A percentile compares a stretch with the other conserved stretches of the same genome.
phyloP scores from a whole-genome alignment of 176 grass and related monocot species.

The Bothriochloa decipiens region DNA sequence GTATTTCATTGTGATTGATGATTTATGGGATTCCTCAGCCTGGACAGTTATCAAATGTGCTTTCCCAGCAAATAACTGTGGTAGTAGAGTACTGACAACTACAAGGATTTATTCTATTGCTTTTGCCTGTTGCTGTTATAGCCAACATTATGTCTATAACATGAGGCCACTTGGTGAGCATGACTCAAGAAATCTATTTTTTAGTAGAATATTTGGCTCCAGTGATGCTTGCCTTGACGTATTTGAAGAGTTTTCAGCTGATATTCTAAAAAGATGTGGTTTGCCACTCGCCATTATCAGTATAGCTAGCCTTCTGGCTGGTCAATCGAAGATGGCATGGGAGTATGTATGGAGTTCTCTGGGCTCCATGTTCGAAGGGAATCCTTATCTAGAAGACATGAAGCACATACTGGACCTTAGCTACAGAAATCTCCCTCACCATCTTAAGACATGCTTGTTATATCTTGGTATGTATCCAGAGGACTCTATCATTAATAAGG shows the following conservation, averaged over 20 bases:
- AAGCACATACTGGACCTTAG: slow-evolving; percentile 34
- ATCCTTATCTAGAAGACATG: not conserved
- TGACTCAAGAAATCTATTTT: slow-evolving; percentile 9
- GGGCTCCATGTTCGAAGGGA: not conserved
- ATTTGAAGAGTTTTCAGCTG: not conserved
- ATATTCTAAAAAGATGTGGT: slow-evolving; percentile 26
- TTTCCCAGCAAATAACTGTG: not conserved
- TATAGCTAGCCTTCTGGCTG: slow-evolving; percentile 16
- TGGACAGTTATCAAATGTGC: slow-evolving; percentile 20
- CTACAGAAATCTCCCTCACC: slow-evolving; percentile 45
- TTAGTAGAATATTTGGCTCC: slow-evolving; percentile 25
- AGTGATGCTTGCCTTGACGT: not conserved
- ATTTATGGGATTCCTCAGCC: slow-evolving; percentile 4
- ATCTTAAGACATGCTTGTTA: slow-evolving; percentile 56
- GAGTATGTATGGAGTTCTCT: slow-evolving; percentile 24
- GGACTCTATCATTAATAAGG: not conserved
- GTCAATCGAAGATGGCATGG: not conserved
- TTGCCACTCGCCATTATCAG: slow-evolving; percentile 29
- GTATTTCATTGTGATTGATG: slow-evolving; percentile 38
- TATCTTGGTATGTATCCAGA: slow-evolving; percentile 53
- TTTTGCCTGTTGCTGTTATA: no score
- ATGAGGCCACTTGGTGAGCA: not conserved
- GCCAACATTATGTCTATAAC: slow-evolving; percentile 1
- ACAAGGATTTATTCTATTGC: no score
- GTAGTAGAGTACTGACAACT: slow-evolving; percentile 31